Conservation (phyloP, 2,329 filamentous ascomycete species). For the Curvularia eragrostidis region DNA sequence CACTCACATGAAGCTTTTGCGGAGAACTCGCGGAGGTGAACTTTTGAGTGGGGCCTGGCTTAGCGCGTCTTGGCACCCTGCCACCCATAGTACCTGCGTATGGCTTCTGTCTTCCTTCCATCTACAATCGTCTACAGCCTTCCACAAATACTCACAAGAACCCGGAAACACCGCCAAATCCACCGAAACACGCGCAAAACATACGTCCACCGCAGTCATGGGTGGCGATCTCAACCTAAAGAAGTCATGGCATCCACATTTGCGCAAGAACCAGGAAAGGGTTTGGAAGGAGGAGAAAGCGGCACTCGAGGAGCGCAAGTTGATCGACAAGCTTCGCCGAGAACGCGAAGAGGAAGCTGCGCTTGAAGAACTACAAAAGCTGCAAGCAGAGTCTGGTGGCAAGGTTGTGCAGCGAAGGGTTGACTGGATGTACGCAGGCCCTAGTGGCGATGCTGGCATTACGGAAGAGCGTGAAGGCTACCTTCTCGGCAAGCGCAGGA, state of each 20-base stretch:
- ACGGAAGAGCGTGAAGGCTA: constrained; percentile 93
- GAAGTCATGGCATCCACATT: constrained; percentile 84
- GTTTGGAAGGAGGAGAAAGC: constrained; percentile 93
- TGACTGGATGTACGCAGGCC: constrained; percentile 98
- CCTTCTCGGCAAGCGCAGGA: constrained; percentile 86
- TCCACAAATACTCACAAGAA: not conserved
- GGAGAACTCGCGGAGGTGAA: constrained; percentile 37
- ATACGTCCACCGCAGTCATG: constrained; percentile 63
- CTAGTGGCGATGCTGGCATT: constrained; percentile 69
- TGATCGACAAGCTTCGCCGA: constrained; percentile 87
- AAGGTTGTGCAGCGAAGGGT: constrained; percentile 81
- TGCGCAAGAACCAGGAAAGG: constrained; percentile 87
- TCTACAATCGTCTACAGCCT: not conserved
- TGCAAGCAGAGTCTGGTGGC: constrained; percentile 83
- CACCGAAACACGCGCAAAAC: not conserved
- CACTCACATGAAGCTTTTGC: constrained; percentile 32
- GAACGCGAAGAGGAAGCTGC: constrained; percentile 93
- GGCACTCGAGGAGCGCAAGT: constrained; percentile 92
- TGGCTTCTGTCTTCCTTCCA: constrained; percentile 13
- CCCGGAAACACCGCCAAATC: not conserved
- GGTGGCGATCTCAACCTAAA: constrained; percentile 96
- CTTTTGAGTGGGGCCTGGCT: constrained; percentile 24
- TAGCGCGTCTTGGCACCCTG: constrained; percentile 11
- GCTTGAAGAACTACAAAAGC: constrained; percentile 86
- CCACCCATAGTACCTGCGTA: constrained; percentile 13